Evolutionary conservation across 2,329 filamentous ascomycete species (phyloP).

Genomic region (Cladophialophora immunda): DNA sequence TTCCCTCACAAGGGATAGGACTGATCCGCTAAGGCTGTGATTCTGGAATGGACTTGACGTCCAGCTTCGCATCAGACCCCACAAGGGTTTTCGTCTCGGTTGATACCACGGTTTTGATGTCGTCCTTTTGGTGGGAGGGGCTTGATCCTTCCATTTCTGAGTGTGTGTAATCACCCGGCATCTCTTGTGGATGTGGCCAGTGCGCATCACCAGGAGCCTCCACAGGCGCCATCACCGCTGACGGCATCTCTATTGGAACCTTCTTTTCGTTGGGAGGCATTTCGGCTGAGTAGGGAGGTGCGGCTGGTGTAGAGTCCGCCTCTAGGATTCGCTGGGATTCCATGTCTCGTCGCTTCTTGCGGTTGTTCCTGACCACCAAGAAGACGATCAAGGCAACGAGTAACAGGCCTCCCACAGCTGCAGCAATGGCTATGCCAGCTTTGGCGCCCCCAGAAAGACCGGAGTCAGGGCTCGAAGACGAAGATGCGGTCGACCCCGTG

Average conservation of each 20-base stretch:
- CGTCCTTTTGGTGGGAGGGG: background rate
- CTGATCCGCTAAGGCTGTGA: background rate
- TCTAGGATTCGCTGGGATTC: constrained; percentile 7
- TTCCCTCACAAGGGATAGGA: background rate
- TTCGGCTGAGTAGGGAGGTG: constrained; percentile 23
- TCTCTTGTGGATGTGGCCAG: constrained; percentile 26
- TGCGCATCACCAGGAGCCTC: constrained; percentile 26
- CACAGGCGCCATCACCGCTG: constrained; percentile 21
- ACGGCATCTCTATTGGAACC: constrained; percentile 18
- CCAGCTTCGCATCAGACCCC: background rate
- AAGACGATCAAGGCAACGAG: constrained; percentile 24
- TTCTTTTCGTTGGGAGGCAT: constrained; percentile 27
- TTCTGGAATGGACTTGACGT: background rate
- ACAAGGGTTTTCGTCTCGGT: constrained; percentile 13
- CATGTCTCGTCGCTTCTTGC: constrained; percentile 20
- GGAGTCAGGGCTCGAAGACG: background rate
- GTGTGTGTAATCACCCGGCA: constrained; percentile 18
- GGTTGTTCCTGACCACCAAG: constrained; percentile 25
- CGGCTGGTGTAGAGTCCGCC: constrained; percentile 13
- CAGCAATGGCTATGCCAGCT: constrained; percentile 31
- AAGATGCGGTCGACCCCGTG: background rate
- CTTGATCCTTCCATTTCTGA: constrained; percentile 12
- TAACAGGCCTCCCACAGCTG: constrained; percentile 16
- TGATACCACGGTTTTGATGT: constrained; percentile 12
- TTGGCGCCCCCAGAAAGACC: constrained; percentile 31